A percentile compares a stretch with the other conserved stretches of the same genome.
Evolutionary conservation across 176 grass and related monocot genomes (phyloP).

Genomic region (Olyra latifolia): DNA sequence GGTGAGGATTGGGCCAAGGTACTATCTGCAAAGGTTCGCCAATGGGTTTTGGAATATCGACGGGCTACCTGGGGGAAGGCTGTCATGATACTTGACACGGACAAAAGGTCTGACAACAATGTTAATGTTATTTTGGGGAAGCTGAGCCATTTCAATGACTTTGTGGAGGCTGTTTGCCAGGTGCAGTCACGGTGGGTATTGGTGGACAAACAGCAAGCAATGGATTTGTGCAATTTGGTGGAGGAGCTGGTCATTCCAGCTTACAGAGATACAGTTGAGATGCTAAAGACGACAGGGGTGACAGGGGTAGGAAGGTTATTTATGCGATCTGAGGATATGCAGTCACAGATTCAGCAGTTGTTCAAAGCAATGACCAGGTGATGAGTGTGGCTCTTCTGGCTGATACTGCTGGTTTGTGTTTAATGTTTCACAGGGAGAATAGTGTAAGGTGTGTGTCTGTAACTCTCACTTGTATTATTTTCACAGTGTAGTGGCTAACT

Average conservation of each 20-base stretch:
- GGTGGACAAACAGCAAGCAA: conserved; percentile 43
- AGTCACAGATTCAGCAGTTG: conserved; percentile 35
- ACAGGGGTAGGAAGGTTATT: not conserved
- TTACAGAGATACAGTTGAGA: conserved; percentile 34
- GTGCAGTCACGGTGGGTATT: conserved; percentile 47
- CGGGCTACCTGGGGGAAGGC: conserved; percentile 44
- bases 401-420: not conserved
- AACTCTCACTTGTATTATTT: conserved; percentile 16
- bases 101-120: conserved; percentile 12
- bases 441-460: conserved; percentile 5
- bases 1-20: conserved; percentile 45
- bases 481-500: not conserved
- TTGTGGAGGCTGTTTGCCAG: conserved; percentile 42
- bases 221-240: conserved; percentile 35
- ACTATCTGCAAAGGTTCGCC: conserved; percentile 37
- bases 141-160: conserved; percentile 41
- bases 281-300: conserved; percentile 1
- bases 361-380: conserved; percentile 41
- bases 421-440: not conserved
- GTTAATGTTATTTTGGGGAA: conserved; percentile 35
- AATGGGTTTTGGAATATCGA: conserved; percentile 38
- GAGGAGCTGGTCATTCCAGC: conserved; percentile 41
- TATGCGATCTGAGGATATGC: conserved; percentile 34
- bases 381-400: conserved; percentile 16
- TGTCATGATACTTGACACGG: conserved; percentile 32